A percentile compares a stretch with the other conserved stretches of the same genome.
These are phyloP conservation scores for Conidiobolus incongruus DNA, from an alignment of 371 early-diverging fungal genomes.

Conservation along the genomic window DNA sequence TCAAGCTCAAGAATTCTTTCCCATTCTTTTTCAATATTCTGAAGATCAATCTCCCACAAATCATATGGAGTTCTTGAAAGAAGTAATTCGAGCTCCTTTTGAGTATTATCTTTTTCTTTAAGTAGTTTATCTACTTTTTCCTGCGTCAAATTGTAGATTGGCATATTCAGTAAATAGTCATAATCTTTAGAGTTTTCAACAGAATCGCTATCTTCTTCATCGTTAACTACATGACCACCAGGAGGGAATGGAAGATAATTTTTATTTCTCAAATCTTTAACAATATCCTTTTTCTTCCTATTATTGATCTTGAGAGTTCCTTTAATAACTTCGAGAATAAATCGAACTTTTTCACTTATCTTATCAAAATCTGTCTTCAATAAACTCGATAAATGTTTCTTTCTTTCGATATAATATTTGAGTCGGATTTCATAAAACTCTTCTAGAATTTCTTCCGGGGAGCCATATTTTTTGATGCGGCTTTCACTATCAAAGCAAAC, in stretches of 20 bases:
- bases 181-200: slow-evolving; percentile 28
- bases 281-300: slow-evolving; percentile 58
- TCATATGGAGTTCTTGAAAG: slow-evolving; percentile 42
- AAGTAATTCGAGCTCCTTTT: slow-evolving; percentile 44
- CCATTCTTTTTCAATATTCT: slow-evolving; percentile 13
- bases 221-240: slow-evolving; percentile 18
- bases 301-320: slow-evolving; percentile 70
- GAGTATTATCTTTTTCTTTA: slow-evolving; percentile 43
- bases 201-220: slow-evolving; percentile 16
- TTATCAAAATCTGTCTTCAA: slow-evolving; percentile 51
- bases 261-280: slow-evolving; percentile 50
- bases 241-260: slow-evolving; percentile 37
- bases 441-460: slow-evolving; percentile 60
- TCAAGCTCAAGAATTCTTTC: neutral
- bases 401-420: slow-evolving; percentile 76
- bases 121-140: slow-evolving; percentile 75
- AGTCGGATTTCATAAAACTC: slow-evolving; percentile 88
- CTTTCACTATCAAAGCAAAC: slow-evolving; percentile 93
- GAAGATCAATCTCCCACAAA: slow-evolving; percentile 86
- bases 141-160: slow-evolving; percentile 75
- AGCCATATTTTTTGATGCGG: slow-evolving; percentile 66
- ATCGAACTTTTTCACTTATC: slow-evolving; percentile 82
- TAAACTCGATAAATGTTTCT: slow-evolving; percentile 52
- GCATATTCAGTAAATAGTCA: slow-evolving; percentile 90
- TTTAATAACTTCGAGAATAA: slow-evolving; percentile 80